Conservation (phyloP, 768 basidiomycete species). For the Rhodotorula kratochvilovae region DNA sequence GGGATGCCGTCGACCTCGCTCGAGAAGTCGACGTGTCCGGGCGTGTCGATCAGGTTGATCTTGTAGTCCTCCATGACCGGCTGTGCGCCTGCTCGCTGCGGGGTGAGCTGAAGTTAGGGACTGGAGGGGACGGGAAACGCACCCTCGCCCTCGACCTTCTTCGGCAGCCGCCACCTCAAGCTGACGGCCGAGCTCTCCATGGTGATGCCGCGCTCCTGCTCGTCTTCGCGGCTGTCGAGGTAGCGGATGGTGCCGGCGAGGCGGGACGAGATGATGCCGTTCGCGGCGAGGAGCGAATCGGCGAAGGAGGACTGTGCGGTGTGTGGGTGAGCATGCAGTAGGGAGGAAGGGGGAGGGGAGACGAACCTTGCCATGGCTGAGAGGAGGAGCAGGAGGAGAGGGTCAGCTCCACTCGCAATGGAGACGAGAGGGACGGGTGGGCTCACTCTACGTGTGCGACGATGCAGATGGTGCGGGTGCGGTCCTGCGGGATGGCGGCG, state of each 20-base stretch:
- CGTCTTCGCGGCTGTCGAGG: slow-evolving; percentile 90
- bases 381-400: neutral
- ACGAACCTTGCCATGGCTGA: slow-evolving; percentile 34
- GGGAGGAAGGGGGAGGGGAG: neutral
- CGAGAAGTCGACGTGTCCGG: slow-evolving; percentile 97
- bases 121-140: too few relatives aligned
- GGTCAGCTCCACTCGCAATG: too few relatives aligned
- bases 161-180: slow-evolving; percentile 71
- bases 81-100: slow-evolving; percentile 27
- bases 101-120: too few relatives aligned
- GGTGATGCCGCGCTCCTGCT: slow-evolving; percentile 94
- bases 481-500: slow-evolving; percentile 4
- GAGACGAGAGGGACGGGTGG: neutral
- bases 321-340: neutral
- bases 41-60: slow-evolving; percentile 96
- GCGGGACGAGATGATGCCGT: slow-evolving; percentile 89
- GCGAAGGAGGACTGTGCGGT: slow-evolving; percentile 71
- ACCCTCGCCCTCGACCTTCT: slow-evolving; percentile 36
- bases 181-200: slow-evolving; percentile 98
- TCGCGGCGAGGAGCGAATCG: slow-evolving; percentile 90
- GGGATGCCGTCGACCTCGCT: slow-evolving; percentile 92
- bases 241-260: slow-evolving; percentile 97
- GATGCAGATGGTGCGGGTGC: slow-evolving; percentile 34
- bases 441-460: slow-evolving; percentile 38
- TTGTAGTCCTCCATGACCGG: slow-evolving; percentile 63